Base-by-base conservation (phyloP, 208 protist genomes). In the Wallacemonas sp. region DNA sequence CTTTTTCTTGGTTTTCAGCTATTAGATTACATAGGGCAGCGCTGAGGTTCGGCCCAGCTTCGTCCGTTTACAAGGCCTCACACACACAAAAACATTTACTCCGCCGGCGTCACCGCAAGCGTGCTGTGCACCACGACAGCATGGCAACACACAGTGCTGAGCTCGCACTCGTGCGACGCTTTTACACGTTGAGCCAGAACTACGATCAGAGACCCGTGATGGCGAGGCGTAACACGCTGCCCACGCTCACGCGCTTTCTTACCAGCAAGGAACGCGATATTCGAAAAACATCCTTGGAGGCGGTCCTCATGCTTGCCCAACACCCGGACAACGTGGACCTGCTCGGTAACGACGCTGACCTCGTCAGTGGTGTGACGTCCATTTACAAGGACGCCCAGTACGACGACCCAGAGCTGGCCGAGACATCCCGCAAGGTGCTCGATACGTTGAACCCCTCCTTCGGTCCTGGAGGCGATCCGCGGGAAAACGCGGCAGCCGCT, bases 241-340 rank as follows among this genome's bases (percentile, higher is more conserved):
- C 89, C 0, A 81, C 83, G 15, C 66, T 97, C 19, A 60, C 80
- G 5, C 86, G 89, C 24, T 97, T 95, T 58, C 66, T 97, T 15
- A 60, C 66, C 9, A 94, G 85, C 75, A 87, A 87, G 29, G 86
- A 95, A 10, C 68, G 85, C 21, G 81, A 94, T 34, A 87, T 92
- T 30, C 86, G 84, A 13, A 79, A 87, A 38, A 66, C 84, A 24
- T 78, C 88, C 4, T 63, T 92, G 9, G 76, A 88, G 33, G 79
- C 88, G 1, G 71, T 97, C 26, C 70, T 78, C 45, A 50, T 95
- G 41, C 79, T 97, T 8, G 80, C 85, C 2, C 68, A 92, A 71
- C 92, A 97, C 67, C 89, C 87, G 0, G 86, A 94, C 21, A 97
- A 95, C 67, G 57, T 92, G 3, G 85, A 91, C 29, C 72, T 91